A percentile compares a stretch with the other conserved stretches of the same genome.
Conservation (phyloP, 768 basidiomycete genomes). For the Phlebiopsis gigantea region DNA sequence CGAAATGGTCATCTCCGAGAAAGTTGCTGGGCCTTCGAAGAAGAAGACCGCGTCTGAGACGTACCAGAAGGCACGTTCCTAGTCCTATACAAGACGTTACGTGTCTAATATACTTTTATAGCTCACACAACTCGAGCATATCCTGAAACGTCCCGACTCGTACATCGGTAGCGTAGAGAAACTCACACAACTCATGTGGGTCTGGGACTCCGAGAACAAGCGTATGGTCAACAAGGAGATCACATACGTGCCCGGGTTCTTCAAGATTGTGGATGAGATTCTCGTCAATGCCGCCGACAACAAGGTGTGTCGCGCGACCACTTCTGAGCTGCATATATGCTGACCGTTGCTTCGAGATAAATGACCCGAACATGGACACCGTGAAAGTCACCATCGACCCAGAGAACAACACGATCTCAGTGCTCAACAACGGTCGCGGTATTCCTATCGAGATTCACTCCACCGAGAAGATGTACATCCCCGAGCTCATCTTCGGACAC, state of each 20-base stretch:
- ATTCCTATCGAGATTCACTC: constrained; percentile 97
- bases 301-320: constrained; percentile 59
- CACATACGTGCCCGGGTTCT: constrained; percentile 94
- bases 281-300: constrained; percentile 99
- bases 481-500: constrained; percentile 95
- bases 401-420: constrained; percentile 81
- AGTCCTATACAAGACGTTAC: background rate
- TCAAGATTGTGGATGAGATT: constrained; percentile 99
- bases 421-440: constrained; percentile 93
- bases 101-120: constrained; percentile 28
- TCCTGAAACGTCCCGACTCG: constrained; percentile 85
- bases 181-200: constrained; percentile 88
- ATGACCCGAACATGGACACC: constrained; percentile 86
- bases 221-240: constrained; percentile 80
- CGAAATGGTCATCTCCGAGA: constrained; percentile 33
- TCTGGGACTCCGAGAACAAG: constrained; percentile 78
- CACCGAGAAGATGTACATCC: constrained; percentile 91
- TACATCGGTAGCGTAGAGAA: constrained; percentile 97
- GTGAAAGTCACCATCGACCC: constrained; percentile 85
- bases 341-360: constrained; percentile 59
- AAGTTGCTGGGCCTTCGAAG: constrained; percentile 34
- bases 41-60: constrained; percentile 90
- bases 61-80: constrained; percentile 69
- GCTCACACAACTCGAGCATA: constrained; percentile 94
- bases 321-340: background rate